These are phyloP conservation scores for Pinus albicaulis DNA, from an alignment of 75 land plant genomes.

Conservation along the genomic window DNA sequence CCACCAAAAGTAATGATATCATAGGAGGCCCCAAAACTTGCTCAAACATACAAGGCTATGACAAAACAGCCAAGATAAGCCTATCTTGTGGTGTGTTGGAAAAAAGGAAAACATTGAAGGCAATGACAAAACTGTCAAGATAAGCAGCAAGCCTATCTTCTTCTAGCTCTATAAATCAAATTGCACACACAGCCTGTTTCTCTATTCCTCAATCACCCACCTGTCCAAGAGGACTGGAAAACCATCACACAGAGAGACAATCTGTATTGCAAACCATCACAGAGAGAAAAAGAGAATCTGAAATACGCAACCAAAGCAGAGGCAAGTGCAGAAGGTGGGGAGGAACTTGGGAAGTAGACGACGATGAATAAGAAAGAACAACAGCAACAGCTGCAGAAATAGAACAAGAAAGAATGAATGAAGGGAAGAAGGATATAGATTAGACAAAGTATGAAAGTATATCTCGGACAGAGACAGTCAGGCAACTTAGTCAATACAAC, in stretches of 20 bases:
- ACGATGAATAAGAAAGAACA: background rate
- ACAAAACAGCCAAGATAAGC: no score
- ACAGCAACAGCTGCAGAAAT: background rate
- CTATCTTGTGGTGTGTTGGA: no score
- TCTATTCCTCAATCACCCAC: background rate
- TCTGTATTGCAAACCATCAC: background rate
- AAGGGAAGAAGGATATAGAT: background rate
- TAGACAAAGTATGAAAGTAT: constrained; percentile 5
- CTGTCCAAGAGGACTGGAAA: no score
- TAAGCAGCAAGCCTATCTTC: no score
- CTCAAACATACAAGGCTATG: no score
- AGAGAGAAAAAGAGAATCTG: background rate
- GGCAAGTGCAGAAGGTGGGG: background rate
- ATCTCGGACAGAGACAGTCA: constrained; percentile 13
- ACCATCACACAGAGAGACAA: background rate
- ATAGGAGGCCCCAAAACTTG: no score
- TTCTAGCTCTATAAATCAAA: background rate
- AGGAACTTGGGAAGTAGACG: background rate
- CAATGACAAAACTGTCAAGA: no score
- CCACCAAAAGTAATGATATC: no score
- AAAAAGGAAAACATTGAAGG: no score
- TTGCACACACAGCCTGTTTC: background rate
- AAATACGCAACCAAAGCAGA: background rate
- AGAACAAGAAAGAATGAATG: background rate
- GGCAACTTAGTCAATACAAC: constrained; percentile 10